These are phyloP conservation scores for Arthrobotrys sphaeroides DNA, from an alignment of 2,329 filamentous ascomycete species.

Conservation along the genomic window DNA sequence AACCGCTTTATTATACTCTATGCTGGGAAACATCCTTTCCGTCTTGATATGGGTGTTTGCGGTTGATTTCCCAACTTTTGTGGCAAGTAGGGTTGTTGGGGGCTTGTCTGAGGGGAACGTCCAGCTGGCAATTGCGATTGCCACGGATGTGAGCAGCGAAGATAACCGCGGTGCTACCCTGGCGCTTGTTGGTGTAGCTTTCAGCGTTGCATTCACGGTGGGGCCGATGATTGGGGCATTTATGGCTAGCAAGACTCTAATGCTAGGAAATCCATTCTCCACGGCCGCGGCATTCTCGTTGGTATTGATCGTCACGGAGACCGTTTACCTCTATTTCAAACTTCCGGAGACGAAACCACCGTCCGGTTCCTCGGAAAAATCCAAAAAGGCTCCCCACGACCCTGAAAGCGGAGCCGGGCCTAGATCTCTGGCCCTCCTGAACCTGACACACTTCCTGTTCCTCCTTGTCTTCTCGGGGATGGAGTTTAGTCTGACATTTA, in stretches of 20 bases:
- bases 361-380: slow-evolving; percentile 58
- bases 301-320: slow-evolving; percentile 84
- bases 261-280: slow-evolving; percentile 87
- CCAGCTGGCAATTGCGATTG: slow-evolving; percentile 93
- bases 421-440: slow-evolving; percentile 70
- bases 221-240: slow-evolving; percentile 91
- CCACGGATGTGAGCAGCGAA: slow-evolving; percentile 92
- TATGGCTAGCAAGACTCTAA: slow-evolving; percentile 77
- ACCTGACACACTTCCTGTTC: slow-evolving; percentile 86
- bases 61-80: slow-evolving; percentile 92
- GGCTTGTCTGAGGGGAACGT: slow-evolving; percentile 97
- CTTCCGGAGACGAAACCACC: slow-evolving; percentile 87
- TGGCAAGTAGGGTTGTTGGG: slow-evolving; percentile 90
- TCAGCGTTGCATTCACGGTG: slow-evolving; percentile 96
- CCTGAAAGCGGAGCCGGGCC: slow-evolving; percentile 42
- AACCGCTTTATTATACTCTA: slow-evolving; percentile 85
- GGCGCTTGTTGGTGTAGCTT: slow-evolving; percentile 95
- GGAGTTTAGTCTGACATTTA: slow-evolving; percentile 96
- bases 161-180: slow-evolving; percentile 86
- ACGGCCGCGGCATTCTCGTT: slow-evolving; percentile 89
- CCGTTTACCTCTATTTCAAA: slow-evolving; percentile 81
- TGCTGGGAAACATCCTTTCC: slow-evolving; percentile 90
- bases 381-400: slow-evolving; percentile 54
- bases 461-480: slow-evolving; percentile 97
- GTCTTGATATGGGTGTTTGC: slow-evolving; percentile 94